These are phyloP conservation scores for Pecoramyces ruminantium DNA, from an alignment of 192 early-diverging fungal species.

Conservation along the genomic window DNA sequence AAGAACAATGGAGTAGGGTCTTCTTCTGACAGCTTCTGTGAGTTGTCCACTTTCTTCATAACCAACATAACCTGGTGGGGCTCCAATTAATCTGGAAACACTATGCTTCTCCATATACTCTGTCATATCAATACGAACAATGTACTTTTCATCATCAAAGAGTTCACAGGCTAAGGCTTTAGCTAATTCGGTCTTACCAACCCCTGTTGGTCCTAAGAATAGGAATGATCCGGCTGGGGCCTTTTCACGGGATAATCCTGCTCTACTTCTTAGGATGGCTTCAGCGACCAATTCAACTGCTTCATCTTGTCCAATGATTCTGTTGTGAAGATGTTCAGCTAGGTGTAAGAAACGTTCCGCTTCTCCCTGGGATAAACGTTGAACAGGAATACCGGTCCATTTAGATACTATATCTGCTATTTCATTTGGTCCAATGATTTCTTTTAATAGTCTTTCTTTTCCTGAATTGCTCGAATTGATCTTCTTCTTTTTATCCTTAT, in stretches of 20 bases:
- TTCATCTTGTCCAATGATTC: constrained; percentile 81
- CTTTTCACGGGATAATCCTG: constrained; percentile 62
- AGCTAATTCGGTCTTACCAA: constrained; percentile 64
- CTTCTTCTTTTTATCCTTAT: too few relatives aligned
- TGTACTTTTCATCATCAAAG: constrained; percentile 89
- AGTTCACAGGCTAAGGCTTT: constrained; percentile 49
- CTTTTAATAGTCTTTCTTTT: constrained; percentile 45
- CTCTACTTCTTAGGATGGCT: constrained; percentile 74
- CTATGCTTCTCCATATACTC: constrained; percentile 90
- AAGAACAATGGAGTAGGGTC: constrained; percentile 82
- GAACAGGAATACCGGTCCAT: constrained; percentile 97
- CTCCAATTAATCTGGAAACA: constrained; percentile 79
- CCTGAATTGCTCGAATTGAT: constrained; percentile 6
- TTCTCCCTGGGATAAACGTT: constrained; percentile 68
- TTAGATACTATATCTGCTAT: constrained; percentile 84
- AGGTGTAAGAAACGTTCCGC: constrained; percentile 68
- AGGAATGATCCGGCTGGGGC: constrained; percentile 82
- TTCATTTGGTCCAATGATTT: constrained; percentile 77
- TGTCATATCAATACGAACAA: constrained; percentile 95
- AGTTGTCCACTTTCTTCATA: constrained; percentile 92
- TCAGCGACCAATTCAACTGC: constrained; percentile 83
- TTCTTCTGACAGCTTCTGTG: constrained; percentile 78
- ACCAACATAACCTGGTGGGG: constrained; percentile 92
- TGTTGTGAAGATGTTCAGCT: constrained; percentile 49
- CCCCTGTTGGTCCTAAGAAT: constrained; percentile 92